A percentile compares a stretch with the other conserved stretches of the same genome.
These are phyloP conservation scores for Plasmodium gallinaceum DNA, from an alignment of 169 alveolate species.

Conservation along the genomic window DNA sequence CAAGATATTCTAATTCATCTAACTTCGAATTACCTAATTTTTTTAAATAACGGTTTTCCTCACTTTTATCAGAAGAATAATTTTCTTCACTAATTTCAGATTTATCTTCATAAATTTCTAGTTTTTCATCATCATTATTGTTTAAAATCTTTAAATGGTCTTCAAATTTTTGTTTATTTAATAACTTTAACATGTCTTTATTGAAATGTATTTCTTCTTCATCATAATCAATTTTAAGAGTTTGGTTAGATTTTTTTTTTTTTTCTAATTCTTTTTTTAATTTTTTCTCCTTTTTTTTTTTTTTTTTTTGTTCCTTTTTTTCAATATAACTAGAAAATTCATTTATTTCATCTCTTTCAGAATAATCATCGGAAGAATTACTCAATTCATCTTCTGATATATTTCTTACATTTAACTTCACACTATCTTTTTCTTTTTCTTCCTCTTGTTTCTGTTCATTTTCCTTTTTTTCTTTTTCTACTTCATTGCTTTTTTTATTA, in stretches of 20 bases:
- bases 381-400: constrained; percentile 79
- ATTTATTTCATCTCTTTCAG: constrained; percentile 48
- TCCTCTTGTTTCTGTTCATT: constrained; percentile 78
- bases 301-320: constrained; percentile 48
- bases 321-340: constrained; percentile 59
- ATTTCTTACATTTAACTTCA: constrained; percentile 82
- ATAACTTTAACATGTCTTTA: constrained; percentile 80
- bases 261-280: constrained; percentile 70
- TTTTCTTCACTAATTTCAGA: constrained; percentile 50
- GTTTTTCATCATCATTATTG: constrained; percentile 29
- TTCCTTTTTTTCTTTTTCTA: constrained; percentile 49
- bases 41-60: constrained; percentile 1
- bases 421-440: constrained; percentile 79
- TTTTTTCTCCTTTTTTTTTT: constrained; percentile 71
- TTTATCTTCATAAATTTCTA: constrained; percentile 35
- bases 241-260: constrained; percentile 14
- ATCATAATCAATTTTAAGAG: constrained; percentile 54
- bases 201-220: constrained; percentile 83
- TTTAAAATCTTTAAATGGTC: constrained; percentile 71
- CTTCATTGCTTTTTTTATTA: constrained; percentile 27
- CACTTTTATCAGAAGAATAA: constrained; percentile 60
- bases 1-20: constrained; percentile 54
- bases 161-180: constrained; percentile 38
- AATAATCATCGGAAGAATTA: constrained; percentile 78
- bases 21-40: background rate